These are phyloP conservation scores for Xylariaceae sp. DNA, from an alignment of 2,329 filamentous ascomycete genomes.

Conservation along the genomic window DNA sequence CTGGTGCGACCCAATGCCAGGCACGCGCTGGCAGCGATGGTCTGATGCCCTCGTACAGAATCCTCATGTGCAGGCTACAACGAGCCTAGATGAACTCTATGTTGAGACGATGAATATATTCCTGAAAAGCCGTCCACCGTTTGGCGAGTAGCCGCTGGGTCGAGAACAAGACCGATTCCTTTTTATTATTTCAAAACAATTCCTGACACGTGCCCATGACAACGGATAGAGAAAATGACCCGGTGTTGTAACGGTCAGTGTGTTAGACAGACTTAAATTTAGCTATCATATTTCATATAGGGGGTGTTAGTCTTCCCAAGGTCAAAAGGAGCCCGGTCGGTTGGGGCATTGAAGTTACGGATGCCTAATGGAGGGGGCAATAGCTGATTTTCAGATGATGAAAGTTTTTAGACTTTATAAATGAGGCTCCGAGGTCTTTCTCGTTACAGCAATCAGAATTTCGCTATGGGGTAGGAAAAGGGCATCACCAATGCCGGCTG, in stretches of 20 bases:
- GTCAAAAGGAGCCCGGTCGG: neutral
- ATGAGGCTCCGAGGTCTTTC: too few species aligned
- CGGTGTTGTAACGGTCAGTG: neutral
- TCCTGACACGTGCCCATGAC: slow-evolving; percentile 1
- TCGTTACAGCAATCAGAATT: too few species aligned
- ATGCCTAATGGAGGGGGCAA: neutral
- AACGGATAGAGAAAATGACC: slow-evolving; percentile 15
- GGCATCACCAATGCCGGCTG: neutral
- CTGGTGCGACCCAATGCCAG: slow-evolving; percentile 69
- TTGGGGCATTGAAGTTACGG: neutral
- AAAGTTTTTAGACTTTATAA: too few species aligned
- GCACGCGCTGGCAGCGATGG: slow-evolving; percentile 73
- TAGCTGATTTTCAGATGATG: too few species aligned
- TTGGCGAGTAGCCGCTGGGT: slow-evolving; percentile 11
- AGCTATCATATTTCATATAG: neutral
- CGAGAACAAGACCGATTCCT: neutral
- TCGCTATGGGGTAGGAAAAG: neutral
- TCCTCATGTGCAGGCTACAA: slow-evolving; percentile 69
- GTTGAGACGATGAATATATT: slow-evolving; percentile 64
- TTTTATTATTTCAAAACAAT: too few species aligned
- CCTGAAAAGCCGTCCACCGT: slow-evolving; percentile 30
- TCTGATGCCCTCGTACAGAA: slow-evolving; percentile 72
- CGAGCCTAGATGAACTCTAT: slow-evolving; percentile 63
- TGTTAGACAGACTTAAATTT: slow-evolving; percentile 2
- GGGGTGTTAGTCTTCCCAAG: neutral